These are phyloP conservation scores for Solanum pinnatisectum DNA, from an alignment of 257 asterid species.

Conservation along the genomic window DNA sequence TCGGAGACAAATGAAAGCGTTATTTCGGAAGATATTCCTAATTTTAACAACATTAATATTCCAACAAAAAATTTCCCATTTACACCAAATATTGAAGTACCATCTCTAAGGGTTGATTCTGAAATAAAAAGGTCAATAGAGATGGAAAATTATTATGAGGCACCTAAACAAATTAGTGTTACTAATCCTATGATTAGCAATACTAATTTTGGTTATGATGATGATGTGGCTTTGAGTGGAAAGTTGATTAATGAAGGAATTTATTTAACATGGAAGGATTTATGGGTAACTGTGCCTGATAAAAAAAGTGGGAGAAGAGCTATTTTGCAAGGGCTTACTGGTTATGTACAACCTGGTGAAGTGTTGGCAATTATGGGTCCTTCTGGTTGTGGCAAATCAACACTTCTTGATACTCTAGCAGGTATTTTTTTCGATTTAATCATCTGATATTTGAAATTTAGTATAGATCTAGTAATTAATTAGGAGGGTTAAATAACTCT, in stretches of 20 bases:
- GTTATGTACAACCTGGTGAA: constrained; percentile 44
- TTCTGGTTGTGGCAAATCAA: constrained; percentile 61
- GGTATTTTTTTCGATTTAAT: constrained; percentile 5
- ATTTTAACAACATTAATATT: background rate
- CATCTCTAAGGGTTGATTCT: constrained; percentile 11
- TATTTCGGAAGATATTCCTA: background rate
- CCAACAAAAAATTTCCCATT: constrained; percentile 14
- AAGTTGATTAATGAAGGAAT: constrained; percentile 13
- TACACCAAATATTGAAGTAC: constrained; percentile 3
- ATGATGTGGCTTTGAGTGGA: background rate
- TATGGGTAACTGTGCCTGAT: constrained; percentile 44
- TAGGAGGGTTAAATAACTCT: too few species aligned
- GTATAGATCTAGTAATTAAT: too few species aligned
- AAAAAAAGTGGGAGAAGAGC: constrained; percentile 23
- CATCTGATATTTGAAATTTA: background rate
- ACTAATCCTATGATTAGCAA: background rate
- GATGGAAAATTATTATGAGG: background rate
- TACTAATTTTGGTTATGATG: background rate
- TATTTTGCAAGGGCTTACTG: constrained; percentile 39
- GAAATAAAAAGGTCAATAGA: background rate
- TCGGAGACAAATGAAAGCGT: background rate
- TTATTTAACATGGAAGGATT: constrained; percentile 43
- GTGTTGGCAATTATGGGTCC: constrained; percentile 62
- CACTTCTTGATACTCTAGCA: constrained; percentile 57
- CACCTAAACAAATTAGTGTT: background rate